phyloP scores from a whole-genome alignment of 148 eudicot species.

The Fagopyrum esculentum region DNA sequence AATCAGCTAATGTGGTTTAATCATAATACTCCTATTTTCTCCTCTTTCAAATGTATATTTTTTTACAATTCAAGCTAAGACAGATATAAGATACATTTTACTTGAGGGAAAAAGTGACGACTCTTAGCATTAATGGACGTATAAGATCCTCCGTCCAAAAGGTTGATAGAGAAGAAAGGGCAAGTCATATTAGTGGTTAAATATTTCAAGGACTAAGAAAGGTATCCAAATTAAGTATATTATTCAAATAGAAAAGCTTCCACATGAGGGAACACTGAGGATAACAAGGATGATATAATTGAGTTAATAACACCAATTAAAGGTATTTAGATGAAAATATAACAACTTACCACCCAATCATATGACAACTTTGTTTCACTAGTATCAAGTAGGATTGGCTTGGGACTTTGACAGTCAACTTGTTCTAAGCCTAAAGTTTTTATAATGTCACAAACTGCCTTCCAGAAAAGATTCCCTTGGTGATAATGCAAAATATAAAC shows the following conservation, averaged over 20 bases:
- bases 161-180: too few species aligned
- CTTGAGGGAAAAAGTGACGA: too few species aligned
- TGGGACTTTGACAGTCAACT: conserved; percentile 66
- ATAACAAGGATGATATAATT: too few species aligned
- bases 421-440: conserved; percentile 66
- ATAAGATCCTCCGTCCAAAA: too few species aligned
- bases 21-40: too few species aligned
- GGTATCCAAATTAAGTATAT: conserved; percentile 13
- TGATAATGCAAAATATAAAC: neutral
- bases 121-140: too few species aligned
- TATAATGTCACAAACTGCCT: conserved; percentile 59
- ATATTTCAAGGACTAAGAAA: neutral
- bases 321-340: neutral
- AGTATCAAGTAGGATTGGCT: conserved; percentile 86
- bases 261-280: too few species aligned
- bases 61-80: too few species aligned
- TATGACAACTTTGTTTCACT: conserved; percentile 93
- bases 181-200: neutral
- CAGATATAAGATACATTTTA: too few species aligned
- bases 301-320: too few species aligned
- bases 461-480: conserved; percentile 94
- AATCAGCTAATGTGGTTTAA: too few species aligned
- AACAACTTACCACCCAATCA: conserved; percentile 90
- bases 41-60: too few species aligned
- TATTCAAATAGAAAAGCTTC: conserved; percentile 40